Percentiles rank a stretch among this genome's conserved stretches.
These are phyloP conservation scores for Wallacemonas sp. DNA, from an alignment of 208 protist genomes.

Conservation along the genomic window DNA sequence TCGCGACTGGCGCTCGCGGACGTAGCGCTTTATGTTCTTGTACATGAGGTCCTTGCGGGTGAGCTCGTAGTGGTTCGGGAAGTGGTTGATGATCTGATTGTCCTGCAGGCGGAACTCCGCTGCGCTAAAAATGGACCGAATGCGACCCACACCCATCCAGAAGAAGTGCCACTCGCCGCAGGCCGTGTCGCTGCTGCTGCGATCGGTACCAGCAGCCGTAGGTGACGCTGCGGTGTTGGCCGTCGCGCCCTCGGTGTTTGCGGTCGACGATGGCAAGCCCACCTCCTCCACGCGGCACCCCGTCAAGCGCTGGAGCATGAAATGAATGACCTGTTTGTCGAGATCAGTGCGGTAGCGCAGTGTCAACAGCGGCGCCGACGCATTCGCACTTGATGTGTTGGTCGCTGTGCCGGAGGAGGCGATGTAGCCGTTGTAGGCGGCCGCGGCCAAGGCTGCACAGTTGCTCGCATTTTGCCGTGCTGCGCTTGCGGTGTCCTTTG, in stretches of 20 bases:
- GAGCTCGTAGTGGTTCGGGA: slow-evolving; percentile 97
- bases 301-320: slow-evolving; percentile 64
- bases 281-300: slow-evolving; percentile 31
- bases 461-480: background rate
- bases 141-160: slow-evolving; percentile 84
- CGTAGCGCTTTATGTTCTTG: slow-evolving; percentile 95
- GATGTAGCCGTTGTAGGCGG: background rate
- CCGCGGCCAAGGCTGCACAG: background rate
- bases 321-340: slow-evolving; percentile 85
- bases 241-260: slow-evolving; percentile 22
- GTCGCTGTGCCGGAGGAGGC: background rate
- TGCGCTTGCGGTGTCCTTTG: background rate
- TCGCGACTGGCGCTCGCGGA: slow-evolving; percentile 37
- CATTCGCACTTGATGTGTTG: background rate
- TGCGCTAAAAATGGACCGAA: slow-evolving; percentile 68
- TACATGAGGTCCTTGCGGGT: slow-evolving; percentile 98
- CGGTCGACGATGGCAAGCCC: background rate
- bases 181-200: slow-evolving; percentile 27
- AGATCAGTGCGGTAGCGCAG: slow-evolving; percentile 85
- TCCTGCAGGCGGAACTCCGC: slow-evolving; percentile 78
- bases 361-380: slow-evolving; percentile 1
- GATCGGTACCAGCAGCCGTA: background rate
- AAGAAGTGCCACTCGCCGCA: slow-evolving; percentile 90
- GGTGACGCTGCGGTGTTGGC: background rate
- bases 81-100: slow-evolving; percentile 96